Conservation (phyloP, 768 basidiomycete genomes). For the Gloeostereum incarnatum region DNA sequence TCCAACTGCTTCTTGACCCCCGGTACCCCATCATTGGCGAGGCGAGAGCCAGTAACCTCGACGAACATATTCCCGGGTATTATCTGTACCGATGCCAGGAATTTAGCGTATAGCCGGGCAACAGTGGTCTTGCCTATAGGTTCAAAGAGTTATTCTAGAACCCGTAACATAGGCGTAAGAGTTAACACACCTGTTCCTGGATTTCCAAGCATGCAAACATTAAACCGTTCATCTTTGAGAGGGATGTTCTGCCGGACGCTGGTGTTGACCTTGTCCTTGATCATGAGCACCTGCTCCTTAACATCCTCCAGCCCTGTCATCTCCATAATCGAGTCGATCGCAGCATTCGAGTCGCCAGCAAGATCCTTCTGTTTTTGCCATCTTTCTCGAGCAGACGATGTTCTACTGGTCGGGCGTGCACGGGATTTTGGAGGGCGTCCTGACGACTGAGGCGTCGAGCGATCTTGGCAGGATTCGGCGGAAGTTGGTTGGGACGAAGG, state of each 20-base stretch:
- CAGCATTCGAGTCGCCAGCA: conserved; percentile 38
- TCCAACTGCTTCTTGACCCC: conserved; percentile 42
- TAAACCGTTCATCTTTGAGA: conserved; percentile 47
- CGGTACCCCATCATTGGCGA: conserved; percentile 48
- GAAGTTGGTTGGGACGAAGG: background rate
- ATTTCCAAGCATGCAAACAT: conserved; percentile 57
- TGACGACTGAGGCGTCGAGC: background rate
- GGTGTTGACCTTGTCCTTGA: conserved; percentile 51
- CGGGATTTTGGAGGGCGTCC: background rate
- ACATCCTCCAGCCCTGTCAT: conserved; percentile 65
- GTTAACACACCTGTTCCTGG: conserved; percentile 58
- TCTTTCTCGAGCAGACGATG: conserved; percentile 13
- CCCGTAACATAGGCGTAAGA: background rate
- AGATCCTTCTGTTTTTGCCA: conserved; percentile 53
- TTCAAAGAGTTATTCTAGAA: background rate
- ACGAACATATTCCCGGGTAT: conserved; percentile 44
- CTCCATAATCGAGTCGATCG: conserved; percentile 60
- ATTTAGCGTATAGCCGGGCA: conserved; percentile 53
- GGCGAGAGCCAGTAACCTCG: conserved; percentile 54
- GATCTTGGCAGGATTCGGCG: background rate
- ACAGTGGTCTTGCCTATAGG: conserved; percentile 59
- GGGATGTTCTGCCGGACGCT: conserved; percentile 43
- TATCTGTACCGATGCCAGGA: conserved; percentile 44
- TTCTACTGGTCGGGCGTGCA: background rate
- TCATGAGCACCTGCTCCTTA: conserved; percentile 46